Evolutionary conservation across 2,329 filamentous ascomycete genomes (phyloP), one percentile per base, ranked within the genome.

Genomic region (Daldinia sp.): DNA sequence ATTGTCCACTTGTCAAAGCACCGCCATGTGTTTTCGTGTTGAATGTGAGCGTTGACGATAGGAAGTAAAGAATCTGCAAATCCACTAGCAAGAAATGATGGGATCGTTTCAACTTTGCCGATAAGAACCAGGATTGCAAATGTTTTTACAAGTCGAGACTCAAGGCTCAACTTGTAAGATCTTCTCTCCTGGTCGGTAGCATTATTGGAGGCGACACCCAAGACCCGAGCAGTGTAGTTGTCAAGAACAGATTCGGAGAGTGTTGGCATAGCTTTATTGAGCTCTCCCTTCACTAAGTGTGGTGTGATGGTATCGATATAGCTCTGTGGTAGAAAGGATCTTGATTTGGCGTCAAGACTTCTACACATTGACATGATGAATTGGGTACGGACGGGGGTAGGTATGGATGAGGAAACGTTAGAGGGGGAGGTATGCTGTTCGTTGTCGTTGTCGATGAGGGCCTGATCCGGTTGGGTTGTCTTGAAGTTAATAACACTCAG

Each of bases 11-110:
- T 57, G 6, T 63, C 15, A 18, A 69, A 69, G 41, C 63, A 63
- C 18, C 39, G 59, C 2, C 9, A 5, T n/a, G 33, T 7, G 3
- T 20, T 13, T 54, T 44, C 50, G 15, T 6, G 9, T 35, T 26
- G 48, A 46, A 67, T 60, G 9, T 41, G 30, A 20, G 37, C 20
- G 10, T 51, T 26, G 15, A 55, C 41, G 26, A 69, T 60, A 6
- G 63, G 67, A 23, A 69, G 67, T n/a, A 60, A 33, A 1, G 59
- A 66, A 53, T 69, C 59, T 13, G 67, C 54, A 48, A 67, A 60
- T 13, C 54, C 63, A 30, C 20, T 44, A 13, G 42, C 44, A 23
- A 69, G 60, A 37, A 69, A 69, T 4, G 50, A 57, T 18, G 59
- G 39, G 4, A 69, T 58, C 30, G 23, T 46, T 6, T 50, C 54